Conservation (phyloP, 805 yeast genomes). For the Ogataea pini region DNA sequence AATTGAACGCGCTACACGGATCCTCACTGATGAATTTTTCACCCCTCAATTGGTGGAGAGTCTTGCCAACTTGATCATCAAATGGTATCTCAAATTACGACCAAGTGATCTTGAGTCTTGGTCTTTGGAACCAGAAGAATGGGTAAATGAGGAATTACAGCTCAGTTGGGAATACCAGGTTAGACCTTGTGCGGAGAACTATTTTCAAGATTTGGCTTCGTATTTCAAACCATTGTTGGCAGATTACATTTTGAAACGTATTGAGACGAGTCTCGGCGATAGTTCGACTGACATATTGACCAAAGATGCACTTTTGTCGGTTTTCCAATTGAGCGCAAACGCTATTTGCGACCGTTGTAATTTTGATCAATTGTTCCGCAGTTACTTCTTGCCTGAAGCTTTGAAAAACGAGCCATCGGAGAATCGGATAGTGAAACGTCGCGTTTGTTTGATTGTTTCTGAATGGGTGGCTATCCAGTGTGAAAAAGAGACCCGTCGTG, state of each 20-base stretch:
- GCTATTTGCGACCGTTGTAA: slow-evolving; percentile 66
- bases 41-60: slow-evolving; percentile 55
- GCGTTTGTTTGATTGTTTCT: slow-evolving; percentile 72
- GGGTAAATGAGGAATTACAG: slow-evolving; percentile 79
- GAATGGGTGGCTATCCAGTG: slow-evolving; percentile 80
- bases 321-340: slow-evolving; percentile 76
- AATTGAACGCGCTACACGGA: slow-evolving; percentile 53
- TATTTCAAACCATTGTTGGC: slow-evolving; percentile 59
- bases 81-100: slow-evolving; percentile 71
- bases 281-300: slow-evolving; percentile 48
- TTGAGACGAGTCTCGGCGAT: slow-evolving; percentile 43
- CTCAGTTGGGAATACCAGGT: slow-evolving; percentile 81
- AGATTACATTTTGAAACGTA: slow-evolving; percentile 57
- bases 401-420: slow-evolving; percentile 47
- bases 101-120: slow-evolving; percentile 81
- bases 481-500: slow-evolving; percentile 54
- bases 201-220: slow-evolving; percentile 71
- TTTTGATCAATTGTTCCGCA: slow-evolving; percentile 62
- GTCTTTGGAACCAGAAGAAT: slow-evolving; percentile 88
- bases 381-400: slow-evolving; percentile 69
- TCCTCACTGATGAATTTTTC: slow-evolving; percentile 56
- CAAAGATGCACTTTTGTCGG: slow-evolving; percentile 79
- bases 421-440: slow-evolving; percentile 65
- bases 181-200: slow-evolving; percentile 83
- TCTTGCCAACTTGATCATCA: slow-evolving; percentile 65